Evolutionary conservation across 2,329 filamentous ascomycete genomes (phyloP), one percentile per base, ranked within the genome.

Genomic region (Penicillium sp.): DNA sequence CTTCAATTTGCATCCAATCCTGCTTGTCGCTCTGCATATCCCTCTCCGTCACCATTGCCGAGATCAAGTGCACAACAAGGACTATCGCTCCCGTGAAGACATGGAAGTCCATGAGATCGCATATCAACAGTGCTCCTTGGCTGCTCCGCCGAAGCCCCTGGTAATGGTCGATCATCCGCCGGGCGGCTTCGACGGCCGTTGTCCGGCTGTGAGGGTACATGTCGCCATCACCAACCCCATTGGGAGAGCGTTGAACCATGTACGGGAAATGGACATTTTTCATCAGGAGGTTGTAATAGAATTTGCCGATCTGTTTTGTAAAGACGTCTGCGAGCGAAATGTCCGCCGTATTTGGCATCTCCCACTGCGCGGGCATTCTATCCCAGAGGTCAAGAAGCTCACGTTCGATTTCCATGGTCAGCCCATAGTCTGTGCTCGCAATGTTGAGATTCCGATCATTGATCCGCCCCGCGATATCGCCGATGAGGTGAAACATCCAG

Each of bases 91-190:
- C 50, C n/a, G 26, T 38, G 7, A 52, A 52, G 26, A 29, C 29
- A 8, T 52, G 50, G 29, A 52, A 52, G 29, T 52, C 50, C 50
- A 38, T 52, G 3, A 52, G 9, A 29, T 52, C 50, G 35, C 50
- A 52, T 11, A 52, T 35, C 13, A 52, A 17, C 4, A 35, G 19
- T 19, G 15, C 30, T 1, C 50, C 50, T 9, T 52, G 50, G 17
- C 17, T 31, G 30, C 50, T 52, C 6, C 19, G 17, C 2, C 50
- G 50, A 1, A 52, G 29, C 6, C 11, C 19, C 7, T 30, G 50
- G 29, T 52, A 52, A 15, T 30, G 35, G 6, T 21, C 17, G 13
- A 52, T 52, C 29, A 54, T 54, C 21, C 41, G n/a, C 51, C 51
- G n/a, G 2, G 51, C n/a, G n/a, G 51, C 51, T 9, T 17, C 2